phyloP scores from a whole-genome alignment of 2,329 filamentous ascomycete genomes.

The Clonostachys chloroleuca region DNA sequence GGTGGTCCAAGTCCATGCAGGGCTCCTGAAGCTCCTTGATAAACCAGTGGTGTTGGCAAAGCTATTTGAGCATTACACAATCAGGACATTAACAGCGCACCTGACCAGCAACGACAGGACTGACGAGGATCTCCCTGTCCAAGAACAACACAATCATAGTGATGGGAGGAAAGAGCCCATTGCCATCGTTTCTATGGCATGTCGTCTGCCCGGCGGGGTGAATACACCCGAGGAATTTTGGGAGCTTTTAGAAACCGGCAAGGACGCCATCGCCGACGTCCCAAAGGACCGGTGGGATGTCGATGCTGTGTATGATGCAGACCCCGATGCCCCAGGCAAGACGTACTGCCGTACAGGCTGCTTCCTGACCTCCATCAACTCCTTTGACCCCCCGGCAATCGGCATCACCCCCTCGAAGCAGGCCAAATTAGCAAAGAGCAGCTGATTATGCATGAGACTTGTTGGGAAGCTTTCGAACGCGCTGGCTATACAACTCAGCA shows the following conservation, averaged over 20 bases:
- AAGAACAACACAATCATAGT: no score
- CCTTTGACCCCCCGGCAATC: constrained; percentile 41
- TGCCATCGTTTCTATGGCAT: constrained; percentile 33
- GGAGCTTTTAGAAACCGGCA: constrained; percentile 25
- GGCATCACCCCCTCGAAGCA: constrained; percentile 37
- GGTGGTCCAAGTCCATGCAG: constrained; percentile 7
- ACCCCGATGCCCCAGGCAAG: constrained; percentile 12
- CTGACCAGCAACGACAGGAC: not conserved
- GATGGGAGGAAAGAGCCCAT: constrained; percentile 8
- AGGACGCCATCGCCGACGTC: constrained; percentile 25
- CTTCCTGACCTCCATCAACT: constrained; percentile 9
- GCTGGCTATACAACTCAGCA: constrained; percentile 38
- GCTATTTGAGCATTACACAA: constrained; percentile 9
- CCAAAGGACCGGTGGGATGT: constrained; percentile 38
- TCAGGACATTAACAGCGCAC: constrained; percentile 5
- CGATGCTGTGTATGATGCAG: constrained; percentile 23
- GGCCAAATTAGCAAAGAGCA: constrained; percentile 43
- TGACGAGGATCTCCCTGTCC: not conserved
- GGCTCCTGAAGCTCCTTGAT: constrained; percentile 5
- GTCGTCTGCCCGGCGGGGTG: constrained; percentile 31
- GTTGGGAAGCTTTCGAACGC: constrained; percentile 43
- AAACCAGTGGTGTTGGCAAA: constrained; percentile 2
- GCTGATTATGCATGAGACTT: constrained; percentile 39
- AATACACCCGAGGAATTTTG: constrained; percentile 30
- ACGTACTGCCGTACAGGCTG: constrained; percentile 7